Evolutionary conservation across 306 rosid species (phyloP), one percentile per base, ranked within the genome.

Genomic region (Arachis hypogaea): DNA sequence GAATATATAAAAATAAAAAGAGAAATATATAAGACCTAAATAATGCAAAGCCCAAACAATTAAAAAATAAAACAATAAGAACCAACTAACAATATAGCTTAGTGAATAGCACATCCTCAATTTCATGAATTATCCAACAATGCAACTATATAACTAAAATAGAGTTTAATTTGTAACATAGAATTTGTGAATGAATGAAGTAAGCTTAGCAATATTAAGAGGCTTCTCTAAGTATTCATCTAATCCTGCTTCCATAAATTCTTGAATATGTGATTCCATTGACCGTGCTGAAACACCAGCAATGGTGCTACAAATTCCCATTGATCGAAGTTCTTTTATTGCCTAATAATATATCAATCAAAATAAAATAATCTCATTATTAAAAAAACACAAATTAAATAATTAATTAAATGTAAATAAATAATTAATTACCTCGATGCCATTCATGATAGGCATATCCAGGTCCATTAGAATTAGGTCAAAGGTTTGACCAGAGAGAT

Each of bases 361-460:
- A 0, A 41, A 5, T 51, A 4, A 7, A 2, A 36, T 43, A 42
- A 44, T 51, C 11, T 4, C 2, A 52, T 42, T 59, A 29, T 41
- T 41, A 0, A 22, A 22, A 22, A 22, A 22, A 16, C 4, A 40
- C 11, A 6, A 68, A 85, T n/a, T 59, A 6, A 64, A n/a, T 57
- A 60, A 68, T 43, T 71, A 33, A 47, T 6, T 30, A 7, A 11
- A 11, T 64, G 1, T 9, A 4, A 16, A 36, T 14, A 54, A 9
- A 12, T 1, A 38, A 2, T 72, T 1, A 38, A 2, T 72, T 68
- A 80, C 95, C 92, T 91, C 86, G 51, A 89, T 77, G 70, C 97
- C 95, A 79, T 87, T 79, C 94, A 88, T 91, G 33, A 88, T 7
- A 29, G 91, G 92, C 97, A 91, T 87, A 11, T 88, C 95, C 77